Percentiles rank a stretch among this genome's conserved stretches.
Conservation (phyloP, 2,329 filamentous ascomycete species). For the Trichoderma hamatum region DNA sequence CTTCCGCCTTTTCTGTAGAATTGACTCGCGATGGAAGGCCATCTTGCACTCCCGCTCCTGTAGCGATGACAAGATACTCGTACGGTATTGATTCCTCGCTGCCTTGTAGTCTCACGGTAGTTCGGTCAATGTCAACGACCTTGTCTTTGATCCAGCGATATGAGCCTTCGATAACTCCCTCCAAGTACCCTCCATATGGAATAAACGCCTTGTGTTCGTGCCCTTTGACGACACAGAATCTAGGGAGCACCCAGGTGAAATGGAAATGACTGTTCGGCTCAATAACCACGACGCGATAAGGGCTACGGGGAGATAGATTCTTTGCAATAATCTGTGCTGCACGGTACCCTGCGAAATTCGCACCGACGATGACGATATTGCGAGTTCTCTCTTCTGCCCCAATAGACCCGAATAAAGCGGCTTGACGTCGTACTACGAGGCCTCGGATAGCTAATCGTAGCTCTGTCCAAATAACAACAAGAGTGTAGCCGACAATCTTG, state of each 20-base stretch:
- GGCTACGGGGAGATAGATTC: slow-evolving; percentile 49
- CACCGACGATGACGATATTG: slow-evolving; percentile 60
- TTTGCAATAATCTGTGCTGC: slow-evolving; percentile 52
- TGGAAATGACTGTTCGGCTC: slow-evolving; percentile 65
- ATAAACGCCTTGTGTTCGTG: slow-evolving; percentile 64
- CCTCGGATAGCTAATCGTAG: slow-evolving; percentile 30
- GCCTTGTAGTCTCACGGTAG: slow-evolving; percentile 44
- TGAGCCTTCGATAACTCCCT: slow-evolving; percentile 39
- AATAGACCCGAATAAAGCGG: slow-evolving; percentile 27
- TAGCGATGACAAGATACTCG: slow-evolving; percentile 60
- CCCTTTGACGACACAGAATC: slow-evolving; percentile 57
- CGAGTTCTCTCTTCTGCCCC: slow-evolving; percentile 33
- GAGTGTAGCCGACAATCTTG: slow-evolving; percentile 36
- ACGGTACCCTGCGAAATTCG: slow-evolving; percentile 59
- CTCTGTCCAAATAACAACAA: slow-evolving; percentile 33
- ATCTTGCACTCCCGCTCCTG: slow-evolving; percentile 51
- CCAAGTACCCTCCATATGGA: slow-evolving; percentile 54
- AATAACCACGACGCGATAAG: slow-evolving; percentile 57
- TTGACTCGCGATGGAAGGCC: slow-evolving; percentile 54
- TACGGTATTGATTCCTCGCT: slow-evolving; percentile 52
- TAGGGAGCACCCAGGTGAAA: slow-evolving; percentile 62
- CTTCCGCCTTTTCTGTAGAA: slow-evolving; percentile 46
- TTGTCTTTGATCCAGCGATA: slow-evolving; percentile 48
- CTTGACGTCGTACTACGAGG: slow-evolving; percentile 27
- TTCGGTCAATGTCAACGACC: slow-evolving; percentile 44